Base-by-base conservation (phyloP, 1,284 basidiomycete species). In the Marasmius sp. region DNA sequence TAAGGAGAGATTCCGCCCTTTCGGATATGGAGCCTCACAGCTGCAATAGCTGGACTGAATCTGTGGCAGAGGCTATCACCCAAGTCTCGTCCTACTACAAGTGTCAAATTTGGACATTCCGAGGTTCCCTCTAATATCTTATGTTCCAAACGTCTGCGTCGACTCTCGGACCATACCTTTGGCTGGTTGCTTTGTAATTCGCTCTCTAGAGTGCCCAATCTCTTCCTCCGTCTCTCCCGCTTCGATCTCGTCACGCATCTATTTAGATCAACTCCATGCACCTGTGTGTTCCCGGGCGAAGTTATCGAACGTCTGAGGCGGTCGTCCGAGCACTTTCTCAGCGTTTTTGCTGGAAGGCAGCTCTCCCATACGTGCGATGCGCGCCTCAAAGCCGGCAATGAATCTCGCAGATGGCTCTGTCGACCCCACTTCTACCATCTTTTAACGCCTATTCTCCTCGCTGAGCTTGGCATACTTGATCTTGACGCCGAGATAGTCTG, bases 161-260 rank as follows among this genome's bases (percentile, higher is more conserved):
- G n/a, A n/a, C n/a, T n/a, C n/a, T n/a, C n/a, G n/a, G n/a, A n/a
- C n/a, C n/a, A n/a, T n/a, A n/a, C n/a, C n/a, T n/a, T n/a, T n/a
- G 93, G 94, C n/a, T 95, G 93, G 78, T 95, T 93, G 55, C 95
- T 88, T 79, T 97, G 95, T 95, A 92, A 95, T 66, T 78, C 98
- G 61, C 91, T 91, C 69, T 84, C 84, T 57, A 95, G 95, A 75
- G 93, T 94, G 0, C 94, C 94, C 2, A 96, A 98, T 84, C 84
- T 98, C 57, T 98, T 97, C 85, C 83, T 97, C 59, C 89, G 97
- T 74, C 87, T 98, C 53, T 91, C 92, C 65, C 89, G 88, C 49
- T 94, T 93, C 36, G 92, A 98, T 73, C 85, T 98, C 48, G 96
- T 98, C 71, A 87, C n/a, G n/a, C n/a, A n/a, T n/a, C n/a, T n/a